Base-by-base conservation (phyloP, 805 yeast species). In the Zygotorulaspora florentina region DNA sequence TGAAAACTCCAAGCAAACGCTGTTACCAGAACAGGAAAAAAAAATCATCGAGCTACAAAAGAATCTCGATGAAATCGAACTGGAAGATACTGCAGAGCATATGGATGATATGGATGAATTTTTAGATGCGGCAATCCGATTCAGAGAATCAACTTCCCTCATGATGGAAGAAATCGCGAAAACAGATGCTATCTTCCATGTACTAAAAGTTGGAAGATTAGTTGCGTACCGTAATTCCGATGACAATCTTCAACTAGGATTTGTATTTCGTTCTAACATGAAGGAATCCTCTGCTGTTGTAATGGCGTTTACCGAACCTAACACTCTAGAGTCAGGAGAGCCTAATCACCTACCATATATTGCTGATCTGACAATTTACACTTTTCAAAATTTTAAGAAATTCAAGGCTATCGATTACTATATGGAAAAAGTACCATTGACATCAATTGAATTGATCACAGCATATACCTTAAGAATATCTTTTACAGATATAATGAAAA, bases 1-100 rank as follows among this genome's bases (percentile, higher is more conserved):
- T 67, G 99, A 93, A 62, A 90, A 93, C 59, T 74, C 90, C 0
- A 76, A 90, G 0, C 97, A 91, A 61, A 79, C 88, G 0, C 67
- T 90, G 54, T 68, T 88, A 42, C 97, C 97, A 0, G 95, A 89
- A 52, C 93, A 87, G 59, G 84, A 89, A 63, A 74, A 77, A 58
- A 75, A 76, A 50, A 79, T 88, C 23, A 72, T 78, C 39, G 68
- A 69, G 35, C 69, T 83, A 31, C 76, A 79, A 38, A 71, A 67
- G 7, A 67, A 78, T 35, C 62, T 87, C 34, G 64, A 61, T 11
- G 53, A 57, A 1, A 57, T 73, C 39, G 66, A 65, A 11, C 52
- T 61, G 4, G 67, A 75, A 33, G 71, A 70, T 5, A 63, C 47
- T 2, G 45, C 62, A 2, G 65, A 69, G 37, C 63, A 73, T 9